Conservation (phyloP, 2,329 filamentous ascomycete genomes). For the Colletotrichum gigasporum region DNA sequence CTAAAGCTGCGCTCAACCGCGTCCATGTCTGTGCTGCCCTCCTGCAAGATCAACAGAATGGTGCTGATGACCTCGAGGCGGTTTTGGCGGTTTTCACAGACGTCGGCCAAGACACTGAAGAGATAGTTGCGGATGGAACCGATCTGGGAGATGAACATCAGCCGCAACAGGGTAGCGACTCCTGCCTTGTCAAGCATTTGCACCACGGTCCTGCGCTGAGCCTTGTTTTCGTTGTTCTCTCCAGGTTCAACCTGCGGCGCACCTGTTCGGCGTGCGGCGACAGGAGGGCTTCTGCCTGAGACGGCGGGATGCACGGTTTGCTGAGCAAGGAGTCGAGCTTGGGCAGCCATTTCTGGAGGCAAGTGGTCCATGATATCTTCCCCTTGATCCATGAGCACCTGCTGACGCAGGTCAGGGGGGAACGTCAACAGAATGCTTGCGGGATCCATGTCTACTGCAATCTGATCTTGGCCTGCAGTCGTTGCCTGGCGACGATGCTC, state of each 20-base stretch:
- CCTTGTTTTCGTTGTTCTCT: constrained; percentile 66
- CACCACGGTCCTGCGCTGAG: constrained; percentile 81
- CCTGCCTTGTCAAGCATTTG: constrained; percentile 98
- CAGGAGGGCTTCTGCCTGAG: constrained; percentile 42
- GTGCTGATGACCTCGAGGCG: constrained; percentile 93
- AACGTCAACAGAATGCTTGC: constrained; percentile 93
- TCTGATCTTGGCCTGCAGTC: constrained; percentile 58
- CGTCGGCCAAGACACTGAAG: constrained; percentile 87
- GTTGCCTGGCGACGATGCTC: constrained; percentile 76
- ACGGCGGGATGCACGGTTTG: constrained; percentile 42
- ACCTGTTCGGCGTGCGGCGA: constrained; percentile 31
- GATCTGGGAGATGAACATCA: constrained; percentile 97
- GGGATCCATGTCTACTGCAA: constrained; percentile 82
- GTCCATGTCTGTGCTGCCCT: constrained; percentile 91
- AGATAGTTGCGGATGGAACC: constrained; percentile 85
- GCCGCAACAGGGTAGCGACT: constrained; percentile 92
- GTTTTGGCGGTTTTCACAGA: constrained; percentile 97
- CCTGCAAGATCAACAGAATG: constrained; percentile 91
- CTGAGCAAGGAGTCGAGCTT: constrained; percentile 68
- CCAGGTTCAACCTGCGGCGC: constrained; percentile 40
- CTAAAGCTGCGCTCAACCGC: constrained; percentile 96
- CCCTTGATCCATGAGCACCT: constrained; percentile 91
- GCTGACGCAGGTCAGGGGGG: constrained; percentile 83
- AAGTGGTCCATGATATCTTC: constrained; percentile 86
- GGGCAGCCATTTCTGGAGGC: constrained; percentile 85